These are phyloP conservation scores for Ophiostoma novo-ulmi DNA, from an alignment of 2,329 filamentous ascomycete species.

Conservation along the genomic window DNA sequence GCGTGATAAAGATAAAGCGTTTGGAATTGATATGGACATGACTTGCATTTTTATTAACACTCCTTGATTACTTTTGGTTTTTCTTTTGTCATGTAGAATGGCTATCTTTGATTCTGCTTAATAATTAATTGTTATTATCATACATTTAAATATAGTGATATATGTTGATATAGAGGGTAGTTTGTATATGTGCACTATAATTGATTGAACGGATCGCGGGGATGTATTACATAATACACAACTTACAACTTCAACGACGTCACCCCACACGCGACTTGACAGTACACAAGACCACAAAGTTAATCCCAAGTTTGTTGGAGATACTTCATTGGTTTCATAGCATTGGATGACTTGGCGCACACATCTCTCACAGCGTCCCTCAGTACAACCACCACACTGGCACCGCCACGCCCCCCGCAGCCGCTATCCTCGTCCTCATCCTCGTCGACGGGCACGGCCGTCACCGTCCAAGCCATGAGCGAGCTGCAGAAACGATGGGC, in stretches of 20 bases:
- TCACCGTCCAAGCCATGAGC: constrained; percentile 31
- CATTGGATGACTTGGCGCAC: background rate
- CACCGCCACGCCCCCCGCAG: constrained; percentile 9
- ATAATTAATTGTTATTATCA: background rate
- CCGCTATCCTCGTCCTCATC: background rate
- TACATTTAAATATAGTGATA: background rate
- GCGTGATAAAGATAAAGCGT: constrained; percentile 7
- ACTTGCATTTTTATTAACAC: background rate
- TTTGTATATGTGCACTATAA: background rate
- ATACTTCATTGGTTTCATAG: background rate
- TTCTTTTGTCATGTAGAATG: background rate
- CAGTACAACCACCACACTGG: background rate
- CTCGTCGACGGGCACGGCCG: constrained; percentile 9
- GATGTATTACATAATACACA: background rate
- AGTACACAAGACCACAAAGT: background rate
- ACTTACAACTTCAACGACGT: constrained; percentile 12
- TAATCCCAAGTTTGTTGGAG: background rate
- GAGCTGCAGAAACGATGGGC: constrained; percentile 35
- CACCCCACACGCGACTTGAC: constrained; percentile 6
- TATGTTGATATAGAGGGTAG: background rate
- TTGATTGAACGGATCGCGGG: background rate
- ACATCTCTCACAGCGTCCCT: background rate
- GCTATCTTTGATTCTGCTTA: background rate
- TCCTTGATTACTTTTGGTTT: background rate
- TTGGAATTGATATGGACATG: background rate